phyloP scores from a whole-genome alignment of 2,329 filamentous ascomycete species.

The Fusarium compactum region DNA sequence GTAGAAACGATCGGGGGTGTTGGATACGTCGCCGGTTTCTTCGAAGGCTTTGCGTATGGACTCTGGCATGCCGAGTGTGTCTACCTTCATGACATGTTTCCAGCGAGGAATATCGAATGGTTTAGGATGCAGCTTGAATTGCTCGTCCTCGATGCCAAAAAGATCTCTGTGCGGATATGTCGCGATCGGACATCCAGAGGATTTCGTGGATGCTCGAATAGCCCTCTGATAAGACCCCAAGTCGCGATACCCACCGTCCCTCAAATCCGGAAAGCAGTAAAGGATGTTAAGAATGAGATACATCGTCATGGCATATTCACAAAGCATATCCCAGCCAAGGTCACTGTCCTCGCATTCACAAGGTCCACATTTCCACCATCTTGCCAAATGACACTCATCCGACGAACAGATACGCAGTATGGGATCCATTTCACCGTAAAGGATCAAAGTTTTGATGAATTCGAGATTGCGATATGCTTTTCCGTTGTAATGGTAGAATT shows the following conservation, averaged over 20 bases:
- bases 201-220: neutral
- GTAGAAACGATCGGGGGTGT: neutral
- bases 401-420: neutral
- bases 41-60: neutral
- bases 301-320: neutral
- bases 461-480: constrained; percentile 9
- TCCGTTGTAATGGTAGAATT: neutral
- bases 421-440: constrained; percentile 14
- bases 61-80: neutral
- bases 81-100: neutral
- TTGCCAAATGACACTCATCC: neutral
- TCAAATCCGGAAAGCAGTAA: neutral
- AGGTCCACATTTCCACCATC: neutral
- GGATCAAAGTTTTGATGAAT: constrained; percentile 3
- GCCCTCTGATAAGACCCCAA: constrained; percentile 5
- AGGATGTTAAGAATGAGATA: constrained; percentile 16
- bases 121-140: neutral
- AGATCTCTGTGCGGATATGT: constrained; percentile 13
- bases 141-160: neutral
- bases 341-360: neutral
- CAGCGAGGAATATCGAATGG: neutral
- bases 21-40: neutral
- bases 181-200: neutral
- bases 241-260: neutral
- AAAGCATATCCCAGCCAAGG: constrained; percentile 7